Evolutionary conservation across 495 filamentous ascomycete genomes (phyloP).

Genomic region (Pyronema domesticum): DNA sequence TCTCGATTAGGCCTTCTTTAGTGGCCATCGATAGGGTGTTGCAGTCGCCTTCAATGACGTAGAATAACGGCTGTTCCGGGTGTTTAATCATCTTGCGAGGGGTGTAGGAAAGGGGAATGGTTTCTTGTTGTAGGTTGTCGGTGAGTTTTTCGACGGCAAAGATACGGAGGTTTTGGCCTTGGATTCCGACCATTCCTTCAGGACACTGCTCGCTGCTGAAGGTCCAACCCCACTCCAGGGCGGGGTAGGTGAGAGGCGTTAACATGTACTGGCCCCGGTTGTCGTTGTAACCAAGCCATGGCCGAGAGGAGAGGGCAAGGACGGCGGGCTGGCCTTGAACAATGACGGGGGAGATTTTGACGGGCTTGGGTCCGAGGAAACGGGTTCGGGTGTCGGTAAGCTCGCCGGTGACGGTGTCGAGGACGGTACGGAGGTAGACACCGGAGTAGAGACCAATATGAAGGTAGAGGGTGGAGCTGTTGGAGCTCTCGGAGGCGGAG

Average conservation of each 20-base stretch:
- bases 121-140: conserved; percentile 74
- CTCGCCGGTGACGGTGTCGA: conserved; percentile 89
- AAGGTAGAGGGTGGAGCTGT: conserved; percentile 66
- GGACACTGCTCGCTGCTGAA: conserved; percentile 86
- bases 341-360: conserved; percentile 69
- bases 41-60: conserved; percentile 83
- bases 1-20: conserved; percentile 46
- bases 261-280: conserved; percentile 48
- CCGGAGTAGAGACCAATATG: conserved; percentile 93
- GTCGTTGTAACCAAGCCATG: conserved; percentile 68
- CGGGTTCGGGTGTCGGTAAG: conserved; percentile 84
- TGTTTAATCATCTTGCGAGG: conserved; percentile 75
- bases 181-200: conserved; percentile 91
- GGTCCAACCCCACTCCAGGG: conserved; percentile 86
- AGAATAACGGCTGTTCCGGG: conserved; percentile 75
- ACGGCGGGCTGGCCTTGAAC: conserved; percentile 75
- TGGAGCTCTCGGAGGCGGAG: conserved; percentile 39
- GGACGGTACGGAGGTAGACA: conserved; percentile 79
- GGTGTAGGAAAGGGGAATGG: conserved; percentile 75
- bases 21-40: conserved; percentile 67
- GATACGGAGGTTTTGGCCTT: conserved; percentile 73
- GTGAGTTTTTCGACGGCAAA: conserved; percentile 76
- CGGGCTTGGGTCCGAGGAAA: conserved; percentile 76
- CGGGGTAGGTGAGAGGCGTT: conserved; percentile 71
- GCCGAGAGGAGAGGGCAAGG: conserved; percentile 70